Percentiles rank a stretch among this genome's conserved stretches.
These are phyloP conservation scores for Fomitopsis betulina DNA, from an alignment of 1,284 basidiomycete genomes.

Conservation along the genomic window DNA sequence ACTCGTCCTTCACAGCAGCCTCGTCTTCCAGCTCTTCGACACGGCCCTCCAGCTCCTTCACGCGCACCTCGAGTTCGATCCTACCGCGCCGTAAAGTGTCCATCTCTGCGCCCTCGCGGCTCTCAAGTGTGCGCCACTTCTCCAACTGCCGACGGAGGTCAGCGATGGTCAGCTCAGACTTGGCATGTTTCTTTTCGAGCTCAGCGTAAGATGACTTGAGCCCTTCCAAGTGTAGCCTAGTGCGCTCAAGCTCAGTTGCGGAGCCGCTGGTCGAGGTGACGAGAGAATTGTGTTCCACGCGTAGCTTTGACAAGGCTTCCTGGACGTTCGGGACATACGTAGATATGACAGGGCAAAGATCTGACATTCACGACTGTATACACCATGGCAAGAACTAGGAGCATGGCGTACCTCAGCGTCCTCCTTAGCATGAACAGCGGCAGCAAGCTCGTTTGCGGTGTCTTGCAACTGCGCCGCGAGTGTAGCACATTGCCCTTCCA, in stretches of 20 bases:
- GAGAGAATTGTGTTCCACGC: constrained; percentile 36
- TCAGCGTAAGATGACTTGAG: constrained; percentile 48
- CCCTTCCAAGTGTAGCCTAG: constrained; percentile 52
- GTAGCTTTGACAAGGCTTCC: constrained; percentile 30
- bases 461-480: constrained; percentile 32
- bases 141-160: constrained; percentile 60
- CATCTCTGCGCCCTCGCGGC: constrained; percentile 52
- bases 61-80: constrained; percentile 50
- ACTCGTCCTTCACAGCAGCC: constrained; percentile 25
- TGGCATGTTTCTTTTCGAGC: constrained; percentile 49
- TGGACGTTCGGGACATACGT: constrained; percentile 9
- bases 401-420: constrained; percentile 22
- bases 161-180: constrained; percentile 48
- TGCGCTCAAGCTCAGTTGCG: constrained; percentile 49
- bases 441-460: constrained; percentile 37
- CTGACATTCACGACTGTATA: constrained; percentile 5
- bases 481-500: constrained; percentile 27
- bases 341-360: background rate
- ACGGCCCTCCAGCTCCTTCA: constrained; percentile 43
- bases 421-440: constrained; percentile 35
- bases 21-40: constrained; percentile 36
- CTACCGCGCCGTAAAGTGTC: constrained; percentile 51
- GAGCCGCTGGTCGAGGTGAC: constrained; percentile 41
- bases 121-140: constrained; percentile 65
- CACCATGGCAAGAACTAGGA: background rate